These are phyloP conservation scores for Eleusine coracana DNA, from an alignment of 176 grass and related monocot species.

Conservation along the genomic window DNA sequence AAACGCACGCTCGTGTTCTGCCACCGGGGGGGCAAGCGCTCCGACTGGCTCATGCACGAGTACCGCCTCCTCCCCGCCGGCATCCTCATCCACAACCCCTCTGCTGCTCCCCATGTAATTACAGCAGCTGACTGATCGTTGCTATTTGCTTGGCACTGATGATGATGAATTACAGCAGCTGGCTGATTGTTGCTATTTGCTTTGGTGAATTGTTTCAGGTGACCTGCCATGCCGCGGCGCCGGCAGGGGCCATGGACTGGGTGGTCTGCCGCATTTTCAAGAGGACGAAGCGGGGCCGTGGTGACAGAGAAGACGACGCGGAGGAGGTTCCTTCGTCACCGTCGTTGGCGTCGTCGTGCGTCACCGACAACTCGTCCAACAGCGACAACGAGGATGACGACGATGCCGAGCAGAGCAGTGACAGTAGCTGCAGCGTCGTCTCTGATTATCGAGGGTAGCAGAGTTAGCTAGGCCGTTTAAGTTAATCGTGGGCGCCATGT, in stretches of 20 bases:
- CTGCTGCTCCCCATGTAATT: background rate
- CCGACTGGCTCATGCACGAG: constrained; percentile 91
- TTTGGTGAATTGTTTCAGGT: background rate
- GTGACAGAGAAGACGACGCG: background rate
- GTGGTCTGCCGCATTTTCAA: constrained; percentile 81
- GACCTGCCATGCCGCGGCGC: background rate
- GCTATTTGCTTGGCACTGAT: no score
- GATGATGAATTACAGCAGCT: background rate
- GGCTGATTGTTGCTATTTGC: background rate
- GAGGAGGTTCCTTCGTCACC: constrained; percentile 26
- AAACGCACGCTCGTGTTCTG: constrained; percentile 77
- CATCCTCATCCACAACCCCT: background rate
- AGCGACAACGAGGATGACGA: background rate
- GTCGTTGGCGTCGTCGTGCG: constrained; percentile 50
- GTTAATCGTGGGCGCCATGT: constrained; percentile 29
- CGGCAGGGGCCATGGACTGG: constrained; percentile 48
- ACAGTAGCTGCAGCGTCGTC: constrained; percentile 15
- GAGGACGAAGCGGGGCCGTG: constrained; percentile 30
- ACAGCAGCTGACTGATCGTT: no score
- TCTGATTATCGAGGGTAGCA: constrained; percentile 16
- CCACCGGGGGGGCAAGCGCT: constrained; percentile 38
- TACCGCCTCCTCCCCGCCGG: constrained; percentile 64
- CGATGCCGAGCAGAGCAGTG: constrained; percentile 3
- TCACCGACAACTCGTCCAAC: constrained; percentile 42
- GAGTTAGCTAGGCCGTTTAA: constrained; percentile 36